Evolutionary conservation across 2,329 filamentous ascomycete species (phyloP).

Genomic region (Aspergillus pseudotamarii): DNA sequence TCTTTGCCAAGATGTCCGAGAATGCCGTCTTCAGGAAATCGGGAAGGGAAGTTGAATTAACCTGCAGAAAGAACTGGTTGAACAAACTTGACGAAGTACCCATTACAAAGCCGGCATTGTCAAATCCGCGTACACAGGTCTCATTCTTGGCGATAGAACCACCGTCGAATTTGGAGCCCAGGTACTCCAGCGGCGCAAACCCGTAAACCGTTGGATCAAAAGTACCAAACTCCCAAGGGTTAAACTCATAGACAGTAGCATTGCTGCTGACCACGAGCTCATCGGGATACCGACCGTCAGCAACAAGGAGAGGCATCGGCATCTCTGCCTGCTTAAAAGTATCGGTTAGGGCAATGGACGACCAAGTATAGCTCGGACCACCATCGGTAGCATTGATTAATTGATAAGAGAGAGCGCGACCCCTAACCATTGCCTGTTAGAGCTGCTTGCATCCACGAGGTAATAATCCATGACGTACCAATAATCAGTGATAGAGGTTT

Average conservation of each 20-base stretch:
- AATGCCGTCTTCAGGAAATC: slow-evolving; percentile 57
- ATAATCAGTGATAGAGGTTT: slow-evolving; percentile 80
- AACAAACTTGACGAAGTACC: slow-evolving; percentile 83
- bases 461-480: slow-evolving; percentile 56
- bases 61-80: slow-evolving; percentile 71
- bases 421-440: slow-evolving; percentile 40
- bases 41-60: slow-evolving; percentile 57
- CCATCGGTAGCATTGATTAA: slow-evolving; percentile 74
- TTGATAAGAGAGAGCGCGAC: slow-evolving; percentile 78
- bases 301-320: slow-evolving; percentile 72
- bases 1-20: slow-evolving; percentile 51
- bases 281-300: slow-evolving; percentile 65
- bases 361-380: slow-evolving; percentile 76
- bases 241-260: slow-evolving; percentile 74
- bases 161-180: slow-evolving; percentile 70
- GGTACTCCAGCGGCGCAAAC: slow-evolving; percentile 69
- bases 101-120: slow-evolving; percentile 80
- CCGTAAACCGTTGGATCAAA: slow-evolving; percentile 71
- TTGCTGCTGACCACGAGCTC: slow-evolving; percentile 66
- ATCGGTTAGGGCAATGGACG: slow-evolving; percentile 66
- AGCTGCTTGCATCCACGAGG: not conserved
- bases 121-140: slow-evolving; percentile 75
- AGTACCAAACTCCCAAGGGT: slow-evolving; percentile 74
- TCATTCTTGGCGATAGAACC: slow-evolving; percentile 60
- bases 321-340: slow-evolving; percentile 63